A percentile compares a stretch with the other conserved stretches of the same genome.
Evolutionary conservation across 495 filamentous ascomycete species (phyloP).

Genomic region (Xeromyces bisporus): DNA sequence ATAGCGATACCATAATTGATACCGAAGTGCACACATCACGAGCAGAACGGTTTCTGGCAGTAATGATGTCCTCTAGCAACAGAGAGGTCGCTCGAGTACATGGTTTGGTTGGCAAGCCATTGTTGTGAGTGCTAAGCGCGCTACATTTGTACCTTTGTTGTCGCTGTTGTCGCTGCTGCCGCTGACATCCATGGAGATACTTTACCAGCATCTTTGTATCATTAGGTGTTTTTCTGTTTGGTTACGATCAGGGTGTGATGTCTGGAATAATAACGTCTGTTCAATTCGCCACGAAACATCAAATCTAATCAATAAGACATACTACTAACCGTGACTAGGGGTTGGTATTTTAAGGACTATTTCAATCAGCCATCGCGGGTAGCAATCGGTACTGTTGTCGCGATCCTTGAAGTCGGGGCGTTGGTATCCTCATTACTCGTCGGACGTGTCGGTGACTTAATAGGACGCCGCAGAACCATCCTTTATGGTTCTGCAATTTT

Average conservation of each 20-base stretch:
- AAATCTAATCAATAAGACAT: background rate
- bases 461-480: conserved; percentile 80
- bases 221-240: conserved; percentile 91
- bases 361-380: conserved; percentile 74
- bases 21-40: conserved; percentile 42
- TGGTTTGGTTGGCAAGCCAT: conserved; percentile 87
- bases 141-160: too few species aligned
- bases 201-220: conserved; percentile 98
- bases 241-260: conserved; percentile 99
- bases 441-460: conserved; percentile 76
- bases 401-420: conserved; percentile 87
- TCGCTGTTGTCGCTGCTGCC: background rate
- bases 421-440: conserved; percentile 82
- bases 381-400: conserved; percentile 88
- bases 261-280: conserved; percentile 95
- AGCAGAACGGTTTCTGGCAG: conserved; percentile 50
- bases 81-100: conserved; percentile 51
- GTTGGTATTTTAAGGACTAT: conserved; percentile 72
- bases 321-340: conserved; percentile 34
- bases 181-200: conserved; percentile 46
- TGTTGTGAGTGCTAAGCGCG: conserved; percentile 46
- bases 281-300: conserved; percentile 1
- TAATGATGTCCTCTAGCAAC: conserved; percentile 69
- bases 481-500: conserved; percentile 88
- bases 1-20: conserved; percentile 63